These are phyloP conservation scores for Macadamia tetraphylla DNA, from an alignment of 164 flowering plant genomes.

Conservation along the genomic window DNA sequence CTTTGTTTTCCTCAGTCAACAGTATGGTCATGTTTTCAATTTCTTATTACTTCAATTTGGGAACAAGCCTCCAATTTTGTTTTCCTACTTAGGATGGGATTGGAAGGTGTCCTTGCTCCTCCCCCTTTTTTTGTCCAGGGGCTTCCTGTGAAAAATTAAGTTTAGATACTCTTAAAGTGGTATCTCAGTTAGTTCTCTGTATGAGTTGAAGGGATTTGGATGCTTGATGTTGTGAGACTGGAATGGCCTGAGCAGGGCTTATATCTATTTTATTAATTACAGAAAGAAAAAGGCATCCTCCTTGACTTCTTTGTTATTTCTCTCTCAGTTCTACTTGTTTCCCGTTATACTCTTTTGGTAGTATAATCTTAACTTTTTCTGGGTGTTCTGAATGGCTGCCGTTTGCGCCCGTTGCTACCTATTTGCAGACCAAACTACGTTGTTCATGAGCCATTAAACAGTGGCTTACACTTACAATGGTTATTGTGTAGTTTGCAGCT, in stretches of 20 bases:
- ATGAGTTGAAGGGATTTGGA: background rate
- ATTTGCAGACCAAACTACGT: too few species aligned
- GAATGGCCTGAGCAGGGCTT: background rate
- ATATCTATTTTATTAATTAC: background rate
- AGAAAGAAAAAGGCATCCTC: background rate
- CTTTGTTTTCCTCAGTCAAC: conserved; percentile 13
- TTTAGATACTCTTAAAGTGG: background rate
- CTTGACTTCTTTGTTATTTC: background rate
- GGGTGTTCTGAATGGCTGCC: background rate
- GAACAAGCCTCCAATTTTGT: conserved; percentile 30
- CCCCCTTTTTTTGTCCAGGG: conserved; percentile 24
- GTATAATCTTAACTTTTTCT: background rate
- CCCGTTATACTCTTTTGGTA: background rate
- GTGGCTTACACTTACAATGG: too few species aligned
- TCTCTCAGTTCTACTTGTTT: background rate
- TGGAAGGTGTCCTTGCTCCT: conserved; percentile 28
- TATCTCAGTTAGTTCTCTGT: background rate
- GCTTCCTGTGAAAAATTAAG: conserved; percentile 20
- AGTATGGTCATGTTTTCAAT: background rate
- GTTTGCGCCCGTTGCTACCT: too few species aligned
- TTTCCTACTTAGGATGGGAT: conserved; percentile 14
- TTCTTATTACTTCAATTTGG: conserved; percentile 9
- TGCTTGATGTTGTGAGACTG: background rate
- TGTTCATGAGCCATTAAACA: too few species aligned
- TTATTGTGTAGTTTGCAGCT: too few species aligned